Percentiles rank a stretch among this genome's conserved stretches.
Conservation (phyloP, 371 early-diverging fungal genomes). For the Mortierella sp. region DNA sequence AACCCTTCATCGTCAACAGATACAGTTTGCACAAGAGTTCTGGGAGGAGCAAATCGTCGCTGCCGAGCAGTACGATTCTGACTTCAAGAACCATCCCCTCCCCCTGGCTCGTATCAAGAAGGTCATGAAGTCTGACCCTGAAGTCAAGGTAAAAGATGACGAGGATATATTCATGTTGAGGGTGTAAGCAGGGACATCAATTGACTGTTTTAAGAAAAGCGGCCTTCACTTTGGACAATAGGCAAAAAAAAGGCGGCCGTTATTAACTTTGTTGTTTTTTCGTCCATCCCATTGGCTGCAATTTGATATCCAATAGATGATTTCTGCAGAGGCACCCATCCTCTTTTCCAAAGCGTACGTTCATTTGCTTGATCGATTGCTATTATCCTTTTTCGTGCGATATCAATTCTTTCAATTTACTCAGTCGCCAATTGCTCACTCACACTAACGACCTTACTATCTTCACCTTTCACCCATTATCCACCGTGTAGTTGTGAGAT, state of each 20-base stretch:
- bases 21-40: conserved; percentile 58
- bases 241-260: background rate
- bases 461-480: conserved; percentile 92
- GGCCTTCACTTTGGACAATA: no score
- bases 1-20: conserved; percentile 38
- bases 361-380: background rate
- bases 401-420: no score
- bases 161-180: no score
- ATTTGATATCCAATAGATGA: conserved; percentile 69
- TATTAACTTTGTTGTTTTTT: background rate
- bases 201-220: no score
- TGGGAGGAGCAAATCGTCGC: conserved; percentile 66
- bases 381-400: background rate
- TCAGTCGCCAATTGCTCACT: conserved; percentile 31
- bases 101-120: conserved; percentile 95
- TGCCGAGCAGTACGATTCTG: conserved; percentile 65
- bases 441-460: conserved; percentile 84
- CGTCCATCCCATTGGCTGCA: background rate
- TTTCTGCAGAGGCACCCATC: conserved; percentile 74
- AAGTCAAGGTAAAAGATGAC: conserved; percentile 79
- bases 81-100: conserved; percentile 86
- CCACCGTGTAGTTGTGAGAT: conserved; percentile 97
- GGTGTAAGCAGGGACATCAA: background rate
- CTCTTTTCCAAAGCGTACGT: conserved; percentile 60
- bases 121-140: conserved; percentile 96